Conservation (phyloP, 163 green algal species). For the Scenedesmus sp. region DNA sequence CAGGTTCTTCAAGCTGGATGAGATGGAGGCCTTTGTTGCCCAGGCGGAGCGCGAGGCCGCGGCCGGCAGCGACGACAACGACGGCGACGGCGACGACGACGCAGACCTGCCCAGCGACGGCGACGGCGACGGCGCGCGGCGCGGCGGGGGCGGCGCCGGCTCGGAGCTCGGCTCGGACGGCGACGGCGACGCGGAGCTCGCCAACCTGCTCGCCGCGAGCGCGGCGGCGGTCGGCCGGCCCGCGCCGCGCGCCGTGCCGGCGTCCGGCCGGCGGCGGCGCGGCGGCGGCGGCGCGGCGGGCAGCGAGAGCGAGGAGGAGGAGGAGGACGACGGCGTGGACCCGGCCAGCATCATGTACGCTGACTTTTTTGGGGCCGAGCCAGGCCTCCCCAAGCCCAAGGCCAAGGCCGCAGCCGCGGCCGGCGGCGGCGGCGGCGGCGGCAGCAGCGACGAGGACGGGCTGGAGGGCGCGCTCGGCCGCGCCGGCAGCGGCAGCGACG, state of each 20-base stretch:
- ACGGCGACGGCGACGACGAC: conserved; percentile 32
- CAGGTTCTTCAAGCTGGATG: conserved; percentile 70
- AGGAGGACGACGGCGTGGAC: neutral
- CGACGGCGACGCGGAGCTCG: neutral
- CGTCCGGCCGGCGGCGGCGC: conserved; percentile 8
- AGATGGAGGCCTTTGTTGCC: conserved; percentile 88
- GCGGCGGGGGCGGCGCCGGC: neutral
- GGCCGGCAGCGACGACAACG: conserved; percentile 32
- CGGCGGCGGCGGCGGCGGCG: conserved; percentile 5
- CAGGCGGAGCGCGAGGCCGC: conserved; percentile 77
- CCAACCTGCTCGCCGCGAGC: conserved; percentile 11
- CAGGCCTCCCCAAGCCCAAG: too few species aligned
- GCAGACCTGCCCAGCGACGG: conserved; percentile 52
- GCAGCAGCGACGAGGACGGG: conserved; percentile 23
- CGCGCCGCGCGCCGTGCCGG: too few species aligned
- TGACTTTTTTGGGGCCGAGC: conserved; percentile 66
- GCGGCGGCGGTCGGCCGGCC: conserved; percentile 30
- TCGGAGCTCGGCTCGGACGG: neutral
- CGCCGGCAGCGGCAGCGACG: neutral
- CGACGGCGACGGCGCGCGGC: conserved; percentile 43
- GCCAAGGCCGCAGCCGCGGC: conserved; percentile 17
- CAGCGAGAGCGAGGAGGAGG: neutral
- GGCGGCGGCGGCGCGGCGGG: neutral
- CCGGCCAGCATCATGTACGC: conserved; percentile 58
- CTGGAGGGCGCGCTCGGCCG: conserved; percentile 20